Percentiles rank a stretch among this genome's conserved stretches.
phyloP scores from a whole-genome alignment of 2,329 filamentous ascomycete genomes.

The Colletotrichum simmondsii region DNA sequence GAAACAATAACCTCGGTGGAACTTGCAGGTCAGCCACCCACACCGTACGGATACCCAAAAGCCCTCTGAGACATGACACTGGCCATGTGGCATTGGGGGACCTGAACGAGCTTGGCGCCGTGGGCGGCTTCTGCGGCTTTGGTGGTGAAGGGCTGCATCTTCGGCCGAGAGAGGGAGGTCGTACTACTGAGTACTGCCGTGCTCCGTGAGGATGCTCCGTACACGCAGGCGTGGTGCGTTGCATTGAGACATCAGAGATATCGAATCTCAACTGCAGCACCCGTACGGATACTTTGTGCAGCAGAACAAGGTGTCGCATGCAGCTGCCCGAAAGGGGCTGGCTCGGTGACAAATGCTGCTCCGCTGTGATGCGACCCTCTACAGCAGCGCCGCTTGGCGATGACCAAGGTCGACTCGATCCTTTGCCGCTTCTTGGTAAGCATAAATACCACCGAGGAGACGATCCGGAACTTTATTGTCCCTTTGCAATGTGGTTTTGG shows the following conservation, averaged over 20 bases:
- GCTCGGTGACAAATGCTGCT: neutral
- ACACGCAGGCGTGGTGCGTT: no score
- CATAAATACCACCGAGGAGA: neutral
- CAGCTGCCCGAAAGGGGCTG: constrained; percentile 6
- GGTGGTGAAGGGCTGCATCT: neutral
- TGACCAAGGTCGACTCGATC: neutral
- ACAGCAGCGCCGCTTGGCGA: neutral
- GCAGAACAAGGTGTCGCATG: neutral
- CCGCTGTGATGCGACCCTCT: neutral
- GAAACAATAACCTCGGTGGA: neutral
- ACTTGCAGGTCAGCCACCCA: neutral
- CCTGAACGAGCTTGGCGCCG: constrained; percentile 9
- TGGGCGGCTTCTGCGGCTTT: neutral
- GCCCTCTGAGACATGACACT: constrained; percentile 16
- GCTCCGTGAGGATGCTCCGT: neutral
- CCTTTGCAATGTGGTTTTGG: neutral
- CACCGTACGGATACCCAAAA: neutral
- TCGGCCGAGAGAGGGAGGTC: neutral
- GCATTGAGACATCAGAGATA: neutral
- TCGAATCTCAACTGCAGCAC: neutral
- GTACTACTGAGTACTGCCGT: no score
- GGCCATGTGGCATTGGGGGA: constrained; percentile 7
- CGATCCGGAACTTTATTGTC: neutral
- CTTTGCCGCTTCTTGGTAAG: neutral
- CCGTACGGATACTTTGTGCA: neutral